phyloP scores from a whole-genome alignment of 108 stramenopile species.

The Cylindrotheca fusiformis region DNA sequence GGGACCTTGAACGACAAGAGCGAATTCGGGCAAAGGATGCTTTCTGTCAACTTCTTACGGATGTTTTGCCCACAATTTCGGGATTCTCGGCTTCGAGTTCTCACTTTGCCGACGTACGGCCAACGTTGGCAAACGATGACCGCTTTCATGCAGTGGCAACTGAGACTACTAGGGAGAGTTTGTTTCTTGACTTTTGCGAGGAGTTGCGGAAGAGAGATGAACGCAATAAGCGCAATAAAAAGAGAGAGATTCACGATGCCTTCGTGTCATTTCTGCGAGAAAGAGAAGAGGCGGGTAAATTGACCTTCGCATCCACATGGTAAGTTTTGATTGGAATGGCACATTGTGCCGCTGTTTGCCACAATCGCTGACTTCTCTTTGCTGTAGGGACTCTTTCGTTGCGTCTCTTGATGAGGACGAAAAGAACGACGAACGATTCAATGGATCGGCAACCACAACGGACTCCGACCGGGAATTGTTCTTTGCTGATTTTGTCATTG shows the following conservation, averaged over 20 bases:
- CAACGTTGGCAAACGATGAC: conserved; percentile 68
- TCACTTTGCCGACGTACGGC: conserved; percentile 54
- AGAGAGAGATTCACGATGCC: conserved; percentile 56
- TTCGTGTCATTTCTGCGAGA: conserved; percentile 56
- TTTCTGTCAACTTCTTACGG: conserved; percentile 57
- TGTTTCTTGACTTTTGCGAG: conserved; percentile 79
- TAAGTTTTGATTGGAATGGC: conserved; percentile 11
- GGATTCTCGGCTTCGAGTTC: conserved; percentile 41
- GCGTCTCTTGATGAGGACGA: conserved; percentile 42
- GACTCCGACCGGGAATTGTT: conserved; percentile 70
- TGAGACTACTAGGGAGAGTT: conserved; percentile 57
- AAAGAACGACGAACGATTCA: conserved; percentile 52
- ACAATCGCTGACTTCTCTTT: background rate
- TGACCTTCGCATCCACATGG: conserved; percentile 78
- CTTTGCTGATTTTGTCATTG: conserved; percentile 77
- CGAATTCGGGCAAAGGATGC: conserved; percentile 72
- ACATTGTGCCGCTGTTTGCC: background rate
- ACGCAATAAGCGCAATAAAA: conserved; percentile 60
- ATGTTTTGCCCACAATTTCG: conserved; percentile 47
- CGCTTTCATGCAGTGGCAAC: conserved; percentile 80
- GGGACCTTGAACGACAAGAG: conserved; percentile 68
- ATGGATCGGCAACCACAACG: conserved; percentile 42
- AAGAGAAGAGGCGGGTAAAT: conserved; percentile 60
- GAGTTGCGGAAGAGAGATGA: conserved; percentile 78
- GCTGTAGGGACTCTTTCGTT: conserved; percentile 49